Conservation (phyloP, 108 stramenopile genomes). For the Stephanodiscus triporus region DNA sequence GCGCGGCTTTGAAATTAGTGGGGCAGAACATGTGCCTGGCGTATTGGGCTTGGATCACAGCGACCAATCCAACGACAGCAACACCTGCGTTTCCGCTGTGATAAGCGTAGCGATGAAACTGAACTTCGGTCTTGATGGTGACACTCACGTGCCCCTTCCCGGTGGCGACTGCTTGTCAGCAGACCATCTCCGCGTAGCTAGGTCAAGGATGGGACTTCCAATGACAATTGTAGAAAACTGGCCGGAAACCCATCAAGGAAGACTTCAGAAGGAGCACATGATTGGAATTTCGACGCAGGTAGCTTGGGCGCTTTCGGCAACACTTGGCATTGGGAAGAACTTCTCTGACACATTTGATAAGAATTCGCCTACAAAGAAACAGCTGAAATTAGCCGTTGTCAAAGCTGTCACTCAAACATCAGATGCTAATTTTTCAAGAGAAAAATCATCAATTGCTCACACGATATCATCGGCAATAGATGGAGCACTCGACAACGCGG, state of each 20-base stretch:
- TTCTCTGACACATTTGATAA: slow-evolving; percentile 22
- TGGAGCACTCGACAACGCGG: slow-evolving; percentile 38
- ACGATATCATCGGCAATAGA: slow-evolving; percentile 36
- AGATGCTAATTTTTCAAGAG: slow-evolving; percentile 31
- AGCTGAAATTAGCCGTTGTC: slow-evolving; percentile 24
- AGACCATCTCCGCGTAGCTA: slow-evolving; percentile 11
- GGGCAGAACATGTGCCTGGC: not conserved
- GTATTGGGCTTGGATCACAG: slow-evolving; percentile 43
- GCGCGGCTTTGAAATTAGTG: slow-evolving; percentile 16
- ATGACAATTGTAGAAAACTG: slow-evolving; percentile 31
- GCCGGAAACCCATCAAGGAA: slow-evolving; percentile 37
- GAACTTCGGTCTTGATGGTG: slow-evolving; percentile 39
- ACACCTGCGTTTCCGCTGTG: slow-evolving; percentile 17
- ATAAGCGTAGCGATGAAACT: slow-evolving; percentile 27
- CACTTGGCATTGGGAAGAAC: slow-evolving; percentile 1
- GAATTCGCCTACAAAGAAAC: slow-evolving; percentile 11
- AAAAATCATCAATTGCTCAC: slow-evolving; percentile 22
- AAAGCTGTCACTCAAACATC: slow-evolving; percentile 22
- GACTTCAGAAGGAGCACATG: slow-evolving; percentile 30
- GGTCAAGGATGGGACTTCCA: slow-evolving; percentile 34
- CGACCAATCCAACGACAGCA: slow-evolving; percentile 8
- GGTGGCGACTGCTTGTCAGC: not conserved
- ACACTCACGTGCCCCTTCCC: slow-evolving; percentile 41
- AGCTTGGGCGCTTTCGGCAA: slow-evolving; percentile 29
- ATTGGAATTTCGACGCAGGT: slow-evolving; percentile 34